A percentile compares a stretch with the other conserved stretches of the same genome.
Conservation (phyloP, 1,139 yeast species). For the Hyphopichia buzzinii region DNA sequence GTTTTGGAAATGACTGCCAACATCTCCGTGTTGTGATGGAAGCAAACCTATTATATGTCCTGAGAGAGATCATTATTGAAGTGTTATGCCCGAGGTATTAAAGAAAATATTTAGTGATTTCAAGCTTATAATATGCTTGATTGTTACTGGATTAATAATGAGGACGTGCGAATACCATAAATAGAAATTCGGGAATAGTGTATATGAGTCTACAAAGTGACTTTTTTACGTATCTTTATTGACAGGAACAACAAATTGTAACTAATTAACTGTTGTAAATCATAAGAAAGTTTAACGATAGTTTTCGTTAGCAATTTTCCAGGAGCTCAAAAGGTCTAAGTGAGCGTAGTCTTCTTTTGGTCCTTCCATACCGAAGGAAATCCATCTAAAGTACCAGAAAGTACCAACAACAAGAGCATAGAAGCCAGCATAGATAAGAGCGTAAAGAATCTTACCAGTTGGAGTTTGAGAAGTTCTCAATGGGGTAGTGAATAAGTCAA, state of each 20-base stretch:
- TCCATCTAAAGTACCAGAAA: slow-evolving; percentile 71
- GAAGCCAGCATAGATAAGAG: slow-evolving; percentile 39
- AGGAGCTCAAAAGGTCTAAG: slow-evolving; percentile 71
- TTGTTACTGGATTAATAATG: slow-evolving; percentile 5
- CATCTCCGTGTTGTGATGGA: background rate
- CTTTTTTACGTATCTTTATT: background rate
- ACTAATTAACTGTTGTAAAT: background rate
- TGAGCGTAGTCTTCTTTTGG: slow-evolving; percentile 64
- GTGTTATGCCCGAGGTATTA: background rate
- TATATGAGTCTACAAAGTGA: too few relatives aligned
- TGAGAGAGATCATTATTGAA: background rate
- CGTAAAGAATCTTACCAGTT: slow-evolving; percentile 24
- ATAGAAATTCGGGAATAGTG: too few relatives aligned
- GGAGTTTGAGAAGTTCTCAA: slow-evolving; percentile 32
- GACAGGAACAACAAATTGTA: background rate
- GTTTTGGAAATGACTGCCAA: background rate
- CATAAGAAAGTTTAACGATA: slow-evolving; percentile 13
- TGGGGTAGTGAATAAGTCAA: slow-evolving; percentile 59
- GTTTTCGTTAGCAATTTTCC: slow-evolving; percentile 55
- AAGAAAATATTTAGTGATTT: background rate
- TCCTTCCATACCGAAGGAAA: slow-evolving; percentile 91
- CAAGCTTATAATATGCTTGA: slow-evolving; percentile 5
- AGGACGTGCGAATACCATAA: background rate
- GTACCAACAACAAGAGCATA: slow-evolving; percentile 60
- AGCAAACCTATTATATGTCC: background rate